Evolutionary conservation across 176 grass and related monocot species (phyloP).

Genomic region (Triticum turgidum): DNA sequence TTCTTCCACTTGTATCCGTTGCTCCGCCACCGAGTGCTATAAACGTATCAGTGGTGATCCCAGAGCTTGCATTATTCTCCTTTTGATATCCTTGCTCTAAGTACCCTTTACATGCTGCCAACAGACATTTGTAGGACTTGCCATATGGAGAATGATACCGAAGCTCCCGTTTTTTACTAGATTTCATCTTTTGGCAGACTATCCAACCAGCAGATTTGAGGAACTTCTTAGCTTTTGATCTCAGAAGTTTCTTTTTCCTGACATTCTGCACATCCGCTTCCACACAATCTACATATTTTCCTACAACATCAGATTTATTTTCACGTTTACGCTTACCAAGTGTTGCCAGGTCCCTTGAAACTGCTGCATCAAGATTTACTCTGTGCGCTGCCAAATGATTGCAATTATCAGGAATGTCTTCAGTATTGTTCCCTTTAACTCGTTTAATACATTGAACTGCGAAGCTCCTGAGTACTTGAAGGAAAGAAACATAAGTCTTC

Average conservation of each 20-base stretch:
- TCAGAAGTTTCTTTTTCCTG: conserved; percentile 35
- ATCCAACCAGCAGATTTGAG: conserved; percentile 60
- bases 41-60: neutral
- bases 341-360: neutral
- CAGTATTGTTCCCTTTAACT: conserved; percentile 1
- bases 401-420: neutral
- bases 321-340: conserved; percentile 32
- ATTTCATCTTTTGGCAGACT: conserved; percentile 13
- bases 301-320: conserved; percentile 36
- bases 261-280: conserved; percentile 34
- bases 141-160: conserved; percentile 45
- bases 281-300: conserved; percentile 43
- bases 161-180: conserved; percentile 29
- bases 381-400: conserved; percentile 10
- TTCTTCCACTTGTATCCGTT: too few relatives aligned
- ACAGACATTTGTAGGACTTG: conserved; percentile 54
- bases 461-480: conserved; percentile 35
- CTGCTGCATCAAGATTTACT: neutral
- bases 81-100: conserved; percentile 25
- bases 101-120: conserved; percentile 58
- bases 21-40: too few relatives aligned
- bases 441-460: conserved; percentile 19
- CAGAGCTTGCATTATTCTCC: conserved; percentile 16
- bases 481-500: conserved; percentile 48
- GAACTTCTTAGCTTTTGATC: conserved; percentile 54